A percentile compares a stretch with the other conserved stretches of the same genome.
These are phyloP conservation scores for Fomes fomentarius DNA, from an alignment of 1,284 basidiomycete species.

Conservation along the genomic window DNA sequence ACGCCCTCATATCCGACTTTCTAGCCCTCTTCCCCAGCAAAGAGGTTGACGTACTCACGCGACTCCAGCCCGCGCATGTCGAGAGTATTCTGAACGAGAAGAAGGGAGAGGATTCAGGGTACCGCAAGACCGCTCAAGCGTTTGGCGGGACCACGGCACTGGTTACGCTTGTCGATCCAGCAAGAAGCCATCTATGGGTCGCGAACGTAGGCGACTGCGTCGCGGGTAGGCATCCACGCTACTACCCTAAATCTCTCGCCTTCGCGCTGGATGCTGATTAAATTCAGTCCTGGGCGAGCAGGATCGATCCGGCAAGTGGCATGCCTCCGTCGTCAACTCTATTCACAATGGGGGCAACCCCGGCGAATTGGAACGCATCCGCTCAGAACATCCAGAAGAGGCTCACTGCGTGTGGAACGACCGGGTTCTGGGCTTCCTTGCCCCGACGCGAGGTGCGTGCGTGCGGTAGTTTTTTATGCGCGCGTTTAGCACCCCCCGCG, in stretches of 20 bases:
- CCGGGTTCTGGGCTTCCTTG: conserved; percentile 65
- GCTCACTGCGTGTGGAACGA: conserved; percentile 48
- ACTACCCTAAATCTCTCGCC: conserved; percentile 1
- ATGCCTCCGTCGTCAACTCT: conserved; percentile 46
- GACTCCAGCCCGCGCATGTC: conserved; percentile 30
- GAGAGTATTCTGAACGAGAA: conserved; percentile 31
- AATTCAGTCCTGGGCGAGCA: conserved; percentile 48
- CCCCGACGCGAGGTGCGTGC: conserved; percentile 65
- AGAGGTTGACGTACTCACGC: conserved; percentile 23
- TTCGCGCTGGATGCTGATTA: conserved; percentile 10
- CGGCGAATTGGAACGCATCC: conserved; percentile 50
- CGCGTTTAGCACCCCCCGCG: no score
- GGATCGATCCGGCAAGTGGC: conserved; percentile 42
- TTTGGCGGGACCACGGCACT: conserved; percentile 68
- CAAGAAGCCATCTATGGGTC: conserved; percentile 58
- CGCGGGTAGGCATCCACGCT: conserved; percentile 48
- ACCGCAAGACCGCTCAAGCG: conserved; percentile 45
- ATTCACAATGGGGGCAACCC: conserved; percentile 59
- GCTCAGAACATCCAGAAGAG: conserved; percentile 59
- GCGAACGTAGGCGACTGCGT: conserved; percentile 70
- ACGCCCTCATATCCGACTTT: conserved; percentile 48
- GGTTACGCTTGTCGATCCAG: conserved; percentile 56
- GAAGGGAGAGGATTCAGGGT: conserved; percentile 28
- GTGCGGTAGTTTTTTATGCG: conserved; percentile 9
- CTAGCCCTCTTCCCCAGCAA: conserved; percentile 46